Evolutionary conservation across 495 filamentous ascomycete genomes (phyloP), one percentile per base, ranked within the genome.

Genomic region (Peziza echinospora): DNA sequence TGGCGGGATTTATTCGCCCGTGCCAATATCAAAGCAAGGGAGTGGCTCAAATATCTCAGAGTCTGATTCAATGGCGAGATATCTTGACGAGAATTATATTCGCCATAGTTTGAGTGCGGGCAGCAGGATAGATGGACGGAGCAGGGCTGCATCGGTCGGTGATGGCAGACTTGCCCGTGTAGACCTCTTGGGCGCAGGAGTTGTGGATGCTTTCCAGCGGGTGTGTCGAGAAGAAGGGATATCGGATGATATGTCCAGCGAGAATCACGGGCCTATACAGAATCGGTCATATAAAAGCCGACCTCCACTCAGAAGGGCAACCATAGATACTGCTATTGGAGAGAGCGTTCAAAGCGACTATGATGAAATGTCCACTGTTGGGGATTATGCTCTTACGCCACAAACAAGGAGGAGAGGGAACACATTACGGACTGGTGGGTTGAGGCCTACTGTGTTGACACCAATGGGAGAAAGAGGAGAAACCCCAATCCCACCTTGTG

Each of bases 121-220:
- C 3, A 37, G 30, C 30, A 37, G 30, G 30, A n/a, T n/a, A n/a
- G 19, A 17, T 37, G 30, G 30, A 2, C 30, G 30, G 19, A 17
- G 30, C 30, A 13, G 30, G 30, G 19, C 30, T 43, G 53, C 4
- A 26, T 21, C 2, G 23, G 26, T 9, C 3, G n/a, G n/a, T n/a
- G 30, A 8, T 7, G 46, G 21, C 25, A 40, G 17, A 10, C 21
- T 45, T 45, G 45, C 7, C 49, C 26, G 26, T 43, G 78, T 91
- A 49, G 86, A 96, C 60, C 48, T 85, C 9, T 69, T 96, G 0
- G 82, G 82, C 40, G 83, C 84, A 16, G 76, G 77, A 49, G 73
- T 82, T 24, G 68, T 72, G 47, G 71, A 84, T 67, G 72, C 87
- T 48, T 81, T 79, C 55, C 77, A 77, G 53, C 66, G 67, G 49